phyloP scores from a whole-genome alignment of 148 eudicot genomes.

The Camellia sinensis region DNA sequence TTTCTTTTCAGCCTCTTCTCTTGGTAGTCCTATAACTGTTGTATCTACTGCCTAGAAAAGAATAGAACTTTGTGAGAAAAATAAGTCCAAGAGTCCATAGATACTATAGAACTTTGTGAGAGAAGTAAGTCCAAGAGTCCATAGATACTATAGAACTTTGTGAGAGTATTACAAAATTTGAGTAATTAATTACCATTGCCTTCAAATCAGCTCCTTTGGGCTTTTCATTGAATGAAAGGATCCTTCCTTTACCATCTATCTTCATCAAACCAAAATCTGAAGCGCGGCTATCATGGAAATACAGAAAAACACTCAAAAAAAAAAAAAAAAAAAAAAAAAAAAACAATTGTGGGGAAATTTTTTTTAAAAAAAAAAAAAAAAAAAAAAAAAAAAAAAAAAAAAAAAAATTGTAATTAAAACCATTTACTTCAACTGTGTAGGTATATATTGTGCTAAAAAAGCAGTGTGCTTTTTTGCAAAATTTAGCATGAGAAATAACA shows the following conservation, averaged over 20 bases:
- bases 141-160: background rate
- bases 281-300: conserved; percentile 70
- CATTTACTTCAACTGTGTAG: too few relatives aligned
- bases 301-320: conserved; percentile 6
- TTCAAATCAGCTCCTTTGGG: conserved; percentile 85
- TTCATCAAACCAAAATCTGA: conserved; percentile 98
- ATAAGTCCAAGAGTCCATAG: background rate
- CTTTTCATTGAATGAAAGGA: conserved; percentile 84
- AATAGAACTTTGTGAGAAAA: background rate
- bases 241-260: conserved; percentile 78
- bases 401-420: background rate
- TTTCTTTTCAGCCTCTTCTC: conserved; percentile 78
- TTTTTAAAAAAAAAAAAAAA: background rate
- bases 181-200: conserved; percentile 62
- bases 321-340: background rate
- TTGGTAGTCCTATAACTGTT: conserved; percentile 77
- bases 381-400: background rate
- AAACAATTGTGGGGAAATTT: background rate
- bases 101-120: background rate
- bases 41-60: conserved; percentile 81
- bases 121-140: conserved; percentile 4
- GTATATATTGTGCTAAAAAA: too few relatives aligned
- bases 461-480: too few relatives aligned
- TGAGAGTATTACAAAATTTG: background rate
- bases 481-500: too few relatives aligned